phyloP scores from a whole-genome alignment of 306 rosid genomes.

The Cucurbita argyrosperma region DNA sequence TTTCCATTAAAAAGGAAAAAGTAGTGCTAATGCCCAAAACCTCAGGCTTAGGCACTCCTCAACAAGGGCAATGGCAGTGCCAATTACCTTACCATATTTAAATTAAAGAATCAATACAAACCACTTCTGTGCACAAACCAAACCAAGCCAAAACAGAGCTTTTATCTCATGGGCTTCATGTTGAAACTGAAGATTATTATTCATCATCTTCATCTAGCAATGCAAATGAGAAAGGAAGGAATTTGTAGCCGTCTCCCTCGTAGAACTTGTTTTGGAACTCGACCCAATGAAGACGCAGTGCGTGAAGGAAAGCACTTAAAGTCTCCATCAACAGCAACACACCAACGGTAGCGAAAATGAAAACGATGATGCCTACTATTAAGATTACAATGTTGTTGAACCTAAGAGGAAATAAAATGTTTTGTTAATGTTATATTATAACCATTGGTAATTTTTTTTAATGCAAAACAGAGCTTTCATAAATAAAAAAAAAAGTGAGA shows the following conservation, averaged over 20 bases:
- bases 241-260: constrained; percentile 85
- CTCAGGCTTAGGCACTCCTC: constrained; percentile 11
- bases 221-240: constrained; percentile 58
- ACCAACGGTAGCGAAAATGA: constrained; percentile 69
- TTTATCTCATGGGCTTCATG: not conserved
- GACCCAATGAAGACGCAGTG: constrained; percentile 95
- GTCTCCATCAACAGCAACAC: constrained; percentile 85
- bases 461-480: not conserved
- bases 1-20: not conserved
- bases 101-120: constrained; percentile 47
- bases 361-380: constrained; percentile 56
- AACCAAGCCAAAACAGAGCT: constrained; percentile 8
- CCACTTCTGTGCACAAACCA: constrained; percentile 34
- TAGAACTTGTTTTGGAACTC: constrained; percentile 94
- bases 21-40: constrained; percentile 17
- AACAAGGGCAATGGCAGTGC: constrained; percentile 9
- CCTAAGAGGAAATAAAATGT: constrained; percentile 25
- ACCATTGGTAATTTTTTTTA: not conserved
- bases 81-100: constrained; percentile 17
- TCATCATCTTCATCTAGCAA: constrained; percentile 44
- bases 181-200: constrained; percentile 18
- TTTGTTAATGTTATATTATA: not conserved
- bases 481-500: too few relatives aligned
- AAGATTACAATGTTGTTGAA: constrained; percentile 50
- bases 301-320: constrained; percentile 90